Base-by-base conservation (phyloP, 2,329 filamentous ascomycete genomes). In the Colletotrichum caudatum region DNA sequence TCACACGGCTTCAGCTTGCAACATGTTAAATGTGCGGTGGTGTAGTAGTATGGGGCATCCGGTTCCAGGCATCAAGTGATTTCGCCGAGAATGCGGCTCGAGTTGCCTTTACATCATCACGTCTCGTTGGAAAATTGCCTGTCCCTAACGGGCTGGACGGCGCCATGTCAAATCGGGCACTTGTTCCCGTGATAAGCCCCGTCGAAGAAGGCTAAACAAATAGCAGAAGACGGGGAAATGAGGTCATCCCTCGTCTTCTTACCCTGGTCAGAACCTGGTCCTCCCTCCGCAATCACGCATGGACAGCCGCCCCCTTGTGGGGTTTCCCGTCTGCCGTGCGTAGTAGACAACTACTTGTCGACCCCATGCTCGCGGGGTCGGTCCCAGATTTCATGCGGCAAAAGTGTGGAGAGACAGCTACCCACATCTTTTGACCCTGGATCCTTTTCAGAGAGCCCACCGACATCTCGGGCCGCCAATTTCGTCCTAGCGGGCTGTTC, bases 251-350 rank as follows among this genome's bases (percentile, higher is more conserved):
- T 60, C 69, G 59, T 56, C 58, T 18, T 54, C 41, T 37, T 39
- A 69, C 64, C 69, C 69, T 59, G 37, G 69, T 65, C 53, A 39
- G 53, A 26, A 59, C 59, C 69, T 69, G 51, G 69, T 48, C 59
- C 4, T 44, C 37, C 53, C 69, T 69, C 69, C 69, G 69, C 69
- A 69, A 69, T 60, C 69, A 65, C 69, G 69, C 69, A 71, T 71
- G 58, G 64, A 71, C 65, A 56, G 59, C 65, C 58, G 53, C 59
- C 56, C 35, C 44, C 44, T 23, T 37, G 66, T 48, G 53, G 69
- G 51, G 44, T 59, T 56, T 64, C 50, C 51, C 64, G 46, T 59
- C 64, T 71, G 59, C 65, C 53, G 53, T 50, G 53, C 64, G 53
- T 54, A 29, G 29, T 29, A n/a, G 53, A 16, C 64, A 65, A 29